Conservation (phyloP, 306 rosid species). For the Cicer yamashitae region DNA sequence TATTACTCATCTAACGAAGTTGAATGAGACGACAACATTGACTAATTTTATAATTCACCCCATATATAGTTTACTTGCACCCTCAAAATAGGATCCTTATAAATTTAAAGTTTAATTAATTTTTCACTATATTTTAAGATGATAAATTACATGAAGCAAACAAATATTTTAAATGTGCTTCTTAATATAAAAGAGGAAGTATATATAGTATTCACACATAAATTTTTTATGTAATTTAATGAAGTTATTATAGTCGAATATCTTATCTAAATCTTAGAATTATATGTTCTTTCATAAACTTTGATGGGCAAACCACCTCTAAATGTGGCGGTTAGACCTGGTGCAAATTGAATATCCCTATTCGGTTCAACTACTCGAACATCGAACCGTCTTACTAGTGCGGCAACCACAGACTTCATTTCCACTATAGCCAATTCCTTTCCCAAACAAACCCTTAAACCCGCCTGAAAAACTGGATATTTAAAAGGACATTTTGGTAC, state of each 20-base stretch:
- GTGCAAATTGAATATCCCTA: slow-evolving; percentile 54
- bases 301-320: slow-evolving; percentile 74
- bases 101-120: no score
- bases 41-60: no score
- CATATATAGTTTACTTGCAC: no score
- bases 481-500: slow-evolving; percentile 58
- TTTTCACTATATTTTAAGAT: no score
- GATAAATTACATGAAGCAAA: no score
- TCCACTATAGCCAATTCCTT: slow-evolving; percentile 78
- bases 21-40: no score
- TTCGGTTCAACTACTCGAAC: slow-evolving; percentile 46
- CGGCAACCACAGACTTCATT: slow-evolving; percentile 56
- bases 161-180: no score
- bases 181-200: no score
- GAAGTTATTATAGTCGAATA: not conserved
- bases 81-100: no score
- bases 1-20: no score
- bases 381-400: slow-evolving; percentile 56
- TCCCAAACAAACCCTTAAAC: slow-evolving; percentile 84
- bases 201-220: no score
- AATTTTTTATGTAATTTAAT: no score
- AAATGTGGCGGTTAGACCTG: slow-evolving; percentile 76
- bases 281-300: slow-evolving; percentile 49
- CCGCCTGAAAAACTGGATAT: slow-evolving; percentile 89
- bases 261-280: not conserved